A percentile compares a stretch with the other conserved stretches of the same genome.
These are phyloP conservation scores for Laetiporus sulphureus DNA, from an alignment of 1,284 basidiomycete genomes.

Conservation along the genomic window DNA sequence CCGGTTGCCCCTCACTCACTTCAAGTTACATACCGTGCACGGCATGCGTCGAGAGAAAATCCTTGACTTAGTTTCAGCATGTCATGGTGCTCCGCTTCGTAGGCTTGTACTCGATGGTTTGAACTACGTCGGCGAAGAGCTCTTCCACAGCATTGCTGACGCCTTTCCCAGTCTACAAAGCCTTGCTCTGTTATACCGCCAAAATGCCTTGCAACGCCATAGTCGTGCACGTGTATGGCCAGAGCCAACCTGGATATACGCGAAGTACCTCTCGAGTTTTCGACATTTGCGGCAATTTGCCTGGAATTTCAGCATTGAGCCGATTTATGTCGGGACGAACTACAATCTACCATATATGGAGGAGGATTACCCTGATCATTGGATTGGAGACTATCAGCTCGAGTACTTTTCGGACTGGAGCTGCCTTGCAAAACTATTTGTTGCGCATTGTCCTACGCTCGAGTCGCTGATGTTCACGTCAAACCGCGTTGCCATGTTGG, in stretches of 20 bases:
- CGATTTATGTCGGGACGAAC: too few relatives aligned
- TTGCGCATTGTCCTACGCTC: too few relatives aligned
- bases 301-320: too few relatives aligned
- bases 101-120: not conserved
- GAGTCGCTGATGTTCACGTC: too few relatives aligned
- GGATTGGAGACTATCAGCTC: too few relatives aligned
- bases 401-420: too few relatives aligned
- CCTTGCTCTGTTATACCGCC: not conserved
- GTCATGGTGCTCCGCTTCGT: not conserved
- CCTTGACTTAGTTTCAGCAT: not conserved
- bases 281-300: too few relatives aligned
- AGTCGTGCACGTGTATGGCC: not conserved
- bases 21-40: not conserved
- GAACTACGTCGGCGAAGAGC: not conserved
- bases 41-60: not conserved
- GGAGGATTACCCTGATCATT: too few relatives aligned
- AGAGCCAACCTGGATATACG: not conserved
- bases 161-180: not conserved
- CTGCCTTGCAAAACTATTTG: too few relatives aligned
- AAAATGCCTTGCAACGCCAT: not conserved
- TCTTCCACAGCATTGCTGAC: not conserved
- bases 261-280: too few relatives aligned
- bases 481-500: too few relatives aligned
- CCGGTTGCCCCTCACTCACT: not conserved
- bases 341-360: too few relatives aligned